These are phyloP conservation scores for Spinellus fusiger DNA, from an alignment of 192 early-diverging fungal species.

Conservation along the genomic window DNA sequence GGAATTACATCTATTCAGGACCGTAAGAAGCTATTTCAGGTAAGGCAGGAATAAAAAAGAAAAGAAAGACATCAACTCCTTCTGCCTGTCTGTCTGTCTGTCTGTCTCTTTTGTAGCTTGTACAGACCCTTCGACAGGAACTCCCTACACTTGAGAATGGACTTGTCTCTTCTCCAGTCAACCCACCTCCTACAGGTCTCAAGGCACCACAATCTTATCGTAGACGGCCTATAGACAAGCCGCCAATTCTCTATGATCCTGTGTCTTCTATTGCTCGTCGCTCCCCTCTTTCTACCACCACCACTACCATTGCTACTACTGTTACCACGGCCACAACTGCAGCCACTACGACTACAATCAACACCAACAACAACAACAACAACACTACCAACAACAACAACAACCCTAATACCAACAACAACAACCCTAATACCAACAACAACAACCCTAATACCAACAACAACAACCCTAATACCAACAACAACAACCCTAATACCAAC, in stretches of 20 bases:
- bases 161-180: constrained; percentile 37
- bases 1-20: constrained; percentile 56
- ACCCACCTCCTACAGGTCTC: not conserved
- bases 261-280: not conserved
- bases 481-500: not conserved
- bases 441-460: not conserved
- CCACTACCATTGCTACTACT: not conserved
- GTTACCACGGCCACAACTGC: not conserved
- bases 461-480: too few relatives aligned
- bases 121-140: constrained; percentile 35
- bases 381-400: not conserved
- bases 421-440: not conserved
- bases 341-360: not conserved
- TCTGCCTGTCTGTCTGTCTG: not conserved
- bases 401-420: constrained; percentile 1
- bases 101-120: constrained; percentile 8
- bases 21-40: constrained; percentile 48
- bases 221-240: not conserved
- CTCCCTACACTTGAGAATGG: constrained; percentile 25
- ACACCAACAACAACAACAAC: not conserved
- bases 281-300: too few relatives aligned
- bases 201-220: constrained; percentile 7
- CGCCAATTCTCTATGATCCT: not conserved
- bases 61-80: not conserved
- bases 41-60: constrained; percentile 2